A percentile compares a stretch with the other conserved stretches of the same genome.
Evolutionary conservation across 2,329 filamentous ascomycete species (phyloP).

Genomic region (Scedosporium dehoogii): DNA sequence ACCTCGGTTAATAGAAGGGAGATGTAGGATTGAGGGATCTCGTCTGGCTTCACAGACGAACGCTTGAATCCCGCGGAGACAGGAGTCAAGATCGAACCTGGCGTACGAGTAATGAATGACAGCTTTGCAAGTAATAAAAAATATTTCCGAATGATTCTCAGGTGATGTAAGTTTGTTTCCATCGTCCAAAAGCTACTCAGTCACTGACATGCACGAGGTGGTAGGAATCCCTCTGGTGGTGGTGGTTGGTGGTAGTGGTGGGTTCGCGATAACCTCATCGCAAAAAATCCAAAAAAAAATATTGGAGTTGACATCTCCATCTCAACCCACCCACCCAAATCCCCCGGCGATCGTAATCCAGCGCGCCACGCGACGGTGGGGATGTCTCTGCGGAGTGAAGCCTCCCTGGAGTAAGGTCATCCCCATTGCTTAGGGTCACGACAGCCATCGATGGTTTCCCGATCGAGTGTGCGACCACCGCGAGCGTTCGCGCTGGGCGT

Average conservation of each 20-base stretch:
- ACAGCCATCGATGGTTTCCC: constrained; percentile 56
- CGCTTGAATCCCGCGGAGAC: too few species aligned
- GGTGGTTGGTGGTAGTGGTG: background rate
- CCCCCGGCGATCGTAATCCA: constrained; percentile 57
- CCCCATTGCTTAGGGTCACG: constrained; percentile 57
- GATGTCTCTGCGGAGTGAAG: constrained; percentile 62
- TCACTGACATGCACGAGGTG: too few species aligned
- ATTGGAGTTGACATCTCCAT: constrained; percentile 44
- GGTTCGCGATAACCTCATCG: background rate
- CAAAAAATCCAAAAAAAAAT: constrained; percentile 23
- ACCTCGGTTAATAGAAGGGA: too few species aligned
- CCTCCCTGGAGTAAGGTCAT: constrained; percentile 57
- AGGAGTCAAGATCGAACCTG: too few species aligned
- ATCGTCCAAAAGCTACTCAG: too few species aligned
- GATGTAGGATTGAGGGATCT: too few species aligned
- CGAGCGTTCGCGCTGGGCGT: constrained; percentile 59
- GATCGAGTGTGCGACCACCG: constrained; percentile 55
- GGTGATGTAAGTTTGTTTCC: too few species aligned
- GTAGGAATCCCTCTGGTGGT: background rate
- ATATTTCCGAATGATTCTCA: too few species aligned
- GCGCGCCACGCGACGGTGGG: constrained; percentile 61
- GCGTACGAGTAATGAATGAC: too few species aligned
- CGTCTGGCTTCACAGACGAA: too few species aligned
- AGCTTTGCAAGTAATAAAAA: too few species aligned
- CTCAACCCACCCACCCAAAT: constrained; percentile 45